phyloP scores from a whole-genome alignment of 768 basidiomycete species.

The Tricholoma saponaceum region DNA sequence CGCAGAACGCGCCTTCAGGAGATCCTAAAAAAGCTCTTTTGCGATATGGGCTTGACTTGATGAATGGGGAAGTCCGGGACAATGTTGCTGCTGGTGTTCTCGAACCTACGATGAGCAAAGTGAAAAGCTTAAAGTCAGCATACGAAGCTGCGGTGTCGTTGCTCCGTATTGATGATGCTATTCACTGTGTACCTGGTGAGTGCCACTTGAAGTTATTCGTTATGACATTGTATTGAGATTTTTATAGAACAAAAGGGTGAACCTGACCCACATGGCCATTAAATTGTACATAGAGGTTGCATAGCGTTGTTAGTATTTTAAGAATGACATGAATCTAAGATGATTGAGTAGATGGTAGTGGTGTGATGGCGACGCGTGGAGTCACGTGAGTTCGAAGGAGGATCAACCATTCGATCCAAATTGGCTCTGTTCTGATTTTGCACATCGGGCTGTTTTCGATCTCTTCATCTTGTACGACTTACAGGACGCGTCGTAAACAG shows the following conservation, averaged over 20 bases:
- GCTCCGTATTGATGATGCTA: slow-evolving; percentile 94
- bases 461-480: not conserved
- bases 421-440: slow-evolving; percentile 11
- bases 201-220: slow-evolving; percentile 9
- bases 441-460: slow-evolving; percentile 4
- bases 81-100: slow-evolving; percentile 91
- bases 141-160: slow-evolving; percentile 95
- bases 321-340: not conserved
- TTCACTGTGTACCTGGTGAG: slow-evolving; percentile 84
- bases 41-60: slow-evolving; percentile 91
- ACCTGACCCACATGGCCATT: slow-evolving; percentile 75
- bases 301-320: not conserved
- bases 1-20: slow-evolving; percentile 85
- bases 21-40: slow-evolving; percentile 90
- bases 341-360: too few species aligned
- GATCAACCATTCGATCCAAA: slow-evolving; percentile 19
- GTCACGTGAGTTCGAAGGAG: slow-evolving; percentile 16
- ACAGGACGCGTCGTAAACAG: slow-evolving; percentile 9
- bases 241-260: slow-evolving; percentile 64
- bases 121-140: slow-evolving; percentile 94
- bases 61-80: slow-evolving; percentile 93
- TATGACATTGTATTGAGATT: slow-evolving; percentile 15
- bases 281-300: slow-evolving; percentile 12
- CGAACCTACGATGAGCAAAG: slow-evolving; percentile 96
- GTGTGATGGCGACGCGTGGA: slow-evolving; percentile 18